Evolutionary conservation across 129 eudicot genomes (phyloP).

Genomic region (Heracleum sosnowskyi): DNA sequence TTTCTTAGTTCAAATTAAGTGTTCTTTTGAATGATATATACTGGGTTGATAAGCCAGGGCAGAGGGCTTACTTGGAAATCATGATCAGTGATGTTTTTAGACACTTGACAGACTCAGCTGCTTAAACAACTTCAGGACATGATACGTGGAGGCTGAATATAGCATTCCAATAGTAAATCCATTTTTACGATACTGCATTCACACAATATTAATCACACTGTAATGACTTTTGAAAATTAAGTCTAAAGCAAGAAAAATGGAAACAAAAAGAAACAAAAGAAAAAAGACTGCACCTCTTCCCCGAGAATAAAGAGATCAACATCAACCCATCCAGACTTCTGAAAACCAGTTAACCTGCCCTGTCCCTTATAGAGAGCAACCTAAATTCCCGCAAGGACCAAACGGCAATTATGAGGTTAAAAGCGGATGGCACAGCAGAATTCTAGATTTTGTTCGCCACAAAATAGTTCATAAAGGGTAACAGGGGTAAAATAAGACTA

Average conservation of each 20-base stretch:
- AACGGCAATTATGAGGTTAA: too few species aligned
- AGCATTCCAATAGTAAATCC: background rate
- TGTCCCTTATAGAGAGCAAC: background rate
- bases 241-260: too few species aligned
- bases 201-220: background rate
- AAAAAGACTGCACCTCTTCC: background rate
- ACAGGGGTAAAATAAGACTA: background rate
- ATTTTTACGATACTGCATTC: background rate
- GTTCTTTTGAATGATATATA: too few species aligned
- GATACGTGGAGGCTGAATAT: background rate
- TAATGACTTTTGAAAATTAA: too few species aligned
- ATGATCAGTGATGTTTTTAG: background rate
- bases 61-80: background rate
- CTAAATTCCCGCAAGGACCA: background rate
- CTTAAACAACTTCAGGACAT: background rate
- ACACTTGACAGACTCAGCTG: background rate
- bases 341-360: background rate
- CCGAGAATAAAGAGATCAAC: background rate
- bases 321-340: background rate
- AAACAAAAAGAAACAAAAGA: too few species aligned
- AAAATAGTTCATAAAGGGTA: background rate
- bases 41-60: background rate
- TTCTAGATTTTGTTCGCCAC: too few species aligned
- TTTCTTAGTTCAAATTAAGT: too few species aligned
- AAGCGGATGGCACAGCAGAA: too few species aligned